Conservation (phyloP, 2,329 filamentous ascomycete genomes). For the Neonectria neomacrospora region DNA sequence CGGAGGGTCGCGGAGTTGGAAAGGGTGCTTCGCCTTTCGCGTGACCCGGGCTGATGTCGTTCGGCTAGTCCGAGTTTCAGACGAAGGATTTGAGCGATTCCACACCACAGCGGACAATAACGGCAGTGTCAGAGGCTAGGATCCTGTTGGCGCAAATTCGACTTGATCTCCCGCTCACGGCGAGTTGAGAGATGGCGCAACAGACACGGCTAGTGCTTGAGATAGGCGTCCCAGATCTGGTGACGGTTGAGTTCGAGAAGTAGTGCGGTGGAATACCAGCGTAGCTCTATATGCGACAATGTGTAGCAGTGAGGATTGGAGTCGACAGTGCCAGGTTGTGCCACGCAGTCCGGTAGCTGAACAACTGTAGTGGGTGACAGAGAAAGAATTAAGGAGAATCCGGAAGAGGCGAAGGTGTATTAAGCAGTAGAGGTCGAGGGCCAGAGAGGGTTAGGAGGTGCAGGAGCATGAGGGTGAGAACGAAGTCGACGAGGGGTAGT, state of each 20-base stretch:
- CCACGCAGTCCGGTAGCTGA: neutral
- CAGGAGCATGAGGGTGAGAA: conserved; percentile 2
- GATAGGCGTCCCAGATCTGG: neutral
- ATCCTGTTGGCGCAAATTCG: conserved; percentile 7
- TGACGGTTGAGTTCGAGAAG: neutral
- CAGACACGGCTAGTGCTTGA: conserved; percentile 2
- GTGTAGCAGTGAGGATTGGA: conserved; percentile 2
- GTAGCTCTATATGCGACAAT: neutral
- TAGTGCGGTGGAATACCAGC: neutral
- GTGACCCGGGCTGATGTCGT: conserved; percentile 26
- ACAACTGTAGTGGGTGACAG: conserved; percentile 7
- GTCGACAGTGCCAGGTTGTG: conserved; percentile 6
- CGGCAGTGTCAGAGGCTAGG: conserved; percentile 7
- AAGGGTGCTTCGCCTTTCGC: conserved; percentile 22
- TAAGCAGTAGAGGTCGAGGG: conserved; percentile 17
- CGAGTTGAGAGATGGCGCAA: neutral
- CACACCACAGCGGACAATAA: conserved; percentile 3
- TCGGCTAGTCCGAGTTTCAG: conserved; percentile 24
- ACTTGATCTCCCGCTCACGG: conserved; percentile 11
- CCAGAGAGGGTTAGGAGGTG: conserved; percentile 8
- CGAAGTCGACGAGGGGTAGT: conserved; percentile 15
- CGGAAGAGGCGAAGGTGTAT: conserved; percentile 18
- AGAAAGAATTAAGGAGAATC: conserved; percentile 13
- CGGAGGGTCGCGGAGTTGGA: conserved; percentile 28
- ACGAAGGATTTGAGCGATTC: conserved; percentile 17